Conservation (phyloP, 1,284 basidiomycete species). For the Schizopora paradoxa region DNA sequence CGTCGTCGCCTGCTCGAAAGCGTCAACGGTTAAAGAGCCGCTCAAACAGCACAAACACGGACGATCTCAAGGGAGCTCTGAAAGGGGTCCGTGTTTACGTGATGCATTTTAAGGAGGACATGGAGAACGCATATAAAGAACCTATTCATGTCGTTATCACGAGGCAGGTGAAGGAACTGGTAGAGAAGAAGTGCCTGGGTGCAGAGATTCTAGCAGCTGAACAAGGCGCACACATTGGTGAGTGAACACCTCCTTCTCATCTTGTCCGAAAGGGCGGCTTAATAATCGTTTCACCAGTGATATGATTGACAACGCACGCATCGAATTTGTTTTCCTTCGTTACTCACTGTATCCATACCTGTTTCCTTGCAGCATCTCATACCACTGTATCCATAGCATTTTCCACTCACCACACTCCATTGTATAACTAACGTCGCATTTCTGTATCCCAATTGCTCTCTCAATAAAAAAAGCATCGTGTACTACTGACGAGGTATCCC, state of each 20-base stretch:
- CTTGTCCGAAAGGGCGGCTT: conserved; percentile 9
- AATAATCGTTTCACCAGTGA: conserved; percentile 5
- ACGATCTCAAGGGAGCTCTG: conserved; percentile 42
- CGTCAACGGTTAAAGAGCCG: conserved; percentile 46
- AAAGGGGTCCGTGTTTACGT: conserved; percentile 60
- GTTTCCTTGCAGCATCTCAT: conserved; percentile 1
- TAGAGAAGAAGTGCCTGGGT: conserved; percentile 53
- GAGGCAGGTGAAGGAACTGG: conserved; percentile 52
- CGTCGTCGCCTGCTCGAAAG: conserved; percentile 25
- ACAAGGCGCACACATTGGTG: conserved; percentile 71
- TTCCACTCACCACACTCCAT: conserved; percentile 3
- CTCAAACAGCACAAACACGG: conserved; percentile 32
- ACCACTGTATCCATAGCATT: conserved; percentile 9
- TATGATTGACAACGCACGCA: too few species aligned
- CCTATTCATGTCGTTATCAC: conserved; percentile 56
- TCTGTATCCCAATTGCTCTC: background rate
- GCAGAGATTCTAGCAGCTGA: conserved; percentile 56
- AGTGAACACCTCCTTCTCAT: conserved; percentile 26
- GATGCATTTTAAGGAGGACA: conserved; percentile 76
- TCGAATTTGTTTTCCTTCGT: too few species aligned
- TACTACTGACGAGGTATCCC: too few species aligned
- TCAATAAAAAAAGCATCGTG: too few species aligned
- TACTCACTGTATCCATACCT: background rate
- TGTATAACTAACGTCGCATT: background rate
- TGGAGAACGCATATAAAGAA: conserved; percentile 33